A percentile compares a stretch with the other conserved stretches of the same genome.
phyloP scores from a whole-genome alignment of 371 early-diverging fungal genomes.

The Parasitella parasitica region DNA sequence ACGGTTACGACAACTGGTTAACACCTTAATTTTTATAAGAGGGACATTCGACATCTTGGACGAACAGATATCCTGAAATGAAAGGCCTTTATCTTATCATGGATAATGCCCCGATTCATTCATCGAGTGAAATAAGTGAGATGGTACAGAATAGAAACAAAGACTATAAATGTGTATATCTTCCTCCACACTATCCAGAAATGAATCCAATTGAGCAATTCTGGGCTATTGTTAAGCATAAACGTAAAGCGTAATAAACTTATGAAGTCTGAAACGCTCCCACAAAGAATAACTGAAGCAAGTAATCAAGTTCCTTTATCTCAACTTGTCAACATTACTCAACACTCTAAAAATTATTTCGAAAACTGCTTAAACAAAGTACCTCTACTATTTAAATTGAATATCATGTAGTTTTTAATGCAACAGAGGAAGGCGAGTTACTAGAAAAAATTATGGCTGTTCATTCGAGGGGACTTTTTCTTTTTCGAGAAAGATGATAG shows the following conservation, averaged over 20 bases:
- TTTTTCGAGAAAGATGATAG: conserved; percentile 10
- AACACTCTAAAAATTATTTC: conserved; percentile 19
- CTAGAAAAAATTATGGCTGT: conserved; percentile 2
- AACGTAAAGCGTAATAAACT: neutral
- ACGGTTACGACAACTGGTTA: conserved; percentile 12
- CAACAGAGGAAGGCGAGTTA: conserved; percentile 4
- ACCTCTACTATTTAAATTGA: conserved; percentile 3
- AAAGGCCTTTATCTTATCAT: conserved; percentile 15
- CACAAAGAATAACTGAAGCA: conserved; percentile 21
- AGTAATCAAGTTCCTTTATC: conserved; percentile 14
- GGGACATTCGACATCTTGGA: conserved; percentile 8
- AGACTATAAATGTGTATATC: conserved; percentile 13
- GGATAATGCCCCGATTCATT: conserved; percentile 7
- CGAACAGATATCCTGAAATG: conserved; percentile 12
- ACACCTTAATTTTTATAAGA: conserved; percentile 11
- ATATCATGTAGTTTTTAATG: conserved; percentile 12
- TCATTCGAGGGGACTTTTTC: conserved; percentile 13
- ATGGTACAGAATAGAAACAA: conserved; percentile 14
- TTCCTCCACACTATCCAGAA: conserved; percentile 14
- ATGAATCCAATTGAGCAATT: conserved; percentile 16
- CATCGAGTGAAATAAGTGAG: conserved; percentile 11
- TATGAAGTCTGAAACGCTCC: conserved; percentile 10
- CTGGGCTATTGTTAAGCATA: conserved; percentile 8
- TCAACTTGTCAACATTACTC: conserved; percentile 18
- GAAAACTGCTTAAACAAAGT: conserved; percentile 7